These are phyloP conservation scores for Pholiota microspora DNA, from an alignment of 768 basidiomycete genomes.

Conservation along the genomic window DNA sequence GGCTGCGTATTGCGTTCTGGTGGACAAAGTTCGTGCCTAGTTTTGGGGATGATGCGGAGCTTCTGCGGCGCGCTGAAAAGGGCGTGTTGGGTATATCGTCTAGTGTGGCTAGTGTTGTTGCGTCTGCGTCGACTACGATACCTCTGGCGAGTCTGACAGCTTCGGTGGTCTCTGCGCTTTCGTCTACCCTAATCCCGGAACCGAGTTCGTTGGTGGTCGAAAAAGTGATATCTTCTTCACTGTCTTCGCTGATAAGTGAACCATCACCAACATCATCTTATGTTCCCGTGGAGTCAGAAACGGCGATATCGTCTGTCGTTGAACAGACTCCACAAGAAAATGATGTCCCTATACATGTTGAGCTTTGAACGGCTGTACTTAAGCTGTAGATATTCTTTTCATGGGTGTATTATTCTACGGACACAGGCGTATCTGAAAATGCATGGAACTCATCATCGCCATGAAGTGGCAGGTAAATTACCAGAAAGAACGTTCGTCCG, in stretches of 20 bases:
- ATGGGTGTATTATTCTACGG: no score
- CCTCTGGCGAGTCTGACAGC: not conserved
- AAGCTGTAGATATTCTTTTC: no score
- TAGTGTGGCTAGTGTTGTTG: slow-evolving; percentile 6
- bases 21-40: slow-evolving; percentile 79
- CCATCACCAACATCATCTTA: not conserved
- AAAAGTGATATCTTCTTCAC: not conserved
- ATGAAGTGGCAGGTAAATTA: no score
- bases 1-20: slow-evolving; percentile 79
- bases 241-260: not conserved
- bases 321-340: no score
- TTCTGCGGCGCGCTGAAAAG: slow-evolving; percentile 34
- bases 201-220: no score
- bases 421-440: no score
- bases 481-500: no score
- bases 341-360: not conserved
- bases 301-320: not conserved
- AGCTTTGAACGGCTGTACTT: not conserved
- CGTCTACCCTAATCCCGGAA: no score
- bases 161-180: not conserved
- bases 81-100: no score
- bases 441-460: no score
- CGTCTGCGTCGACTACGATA: slow-evolving; percentile 9
- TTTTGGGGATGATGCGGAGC: slow-evolving; percentile 34
- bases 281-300: no score